Evolutionary conservation across 1,284 basidiomycete genomes (phyloP).

Genomic region (Cryptococcus jaspeensis): DNA sequence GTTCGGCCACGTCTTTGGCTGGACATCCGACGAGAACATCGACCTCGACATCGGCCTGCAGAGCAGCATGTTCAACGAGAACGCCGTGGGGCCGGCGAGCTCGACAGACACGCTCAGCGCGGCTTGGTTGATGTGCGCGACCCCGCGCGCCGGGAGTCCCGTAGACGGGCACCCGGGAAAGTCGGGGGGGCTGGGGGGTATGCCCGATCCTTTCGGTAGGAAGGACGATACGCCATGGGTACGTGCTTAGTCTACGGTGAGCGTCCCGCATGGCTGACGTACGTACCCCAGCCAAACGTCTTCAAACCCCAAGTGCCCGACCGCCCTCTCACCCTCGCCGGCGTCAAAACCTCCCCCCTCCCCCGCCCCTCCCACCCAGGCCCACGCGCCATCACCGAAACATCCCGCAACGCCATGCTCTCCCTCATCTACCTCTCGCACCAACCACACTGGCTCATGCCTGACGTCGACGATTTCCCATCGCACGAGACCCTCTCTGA

Average conservation of each 20-base stretch:
- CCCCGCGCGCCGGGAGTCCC: slow-evolving; percentile 26
- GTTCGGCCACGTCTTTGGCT: slow-evolving; percentile 38
- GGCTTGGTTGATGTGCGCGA: slow-evolving; percentile 29
- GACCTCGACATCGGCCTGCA: slow-evolving; percentile 30
- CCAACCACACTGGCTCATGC: slow-evolving; percentile 34
- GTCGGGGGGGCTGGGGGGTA: slow-evolving; percentile 2
- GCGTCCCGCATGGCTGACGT: no score
- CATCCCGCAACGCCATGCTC: slow-evolving; percentile 37
- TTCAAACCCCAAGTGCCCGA: slow-evolving; percentile 37
- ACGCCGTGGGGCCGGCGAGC: slow-evolving; percentile 25
- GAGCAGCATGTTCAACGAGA: slow-evolving; percentile 28
- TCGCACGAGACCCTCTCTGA: slow-evolving; percentile 32
- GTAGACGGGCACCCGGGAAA: slow-evolving; percentile 12
- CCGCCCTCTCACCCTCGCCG: slow-evolving; percentile 31
- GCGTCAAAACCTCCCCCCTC: slow-evolving; percentile 28
- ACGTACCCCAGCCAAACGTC: slow-evolving; percentile 30
- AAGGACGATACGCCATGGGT: slow-evolving; percentile 37
- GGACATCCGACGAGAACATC: slow-evolving; percentile 32
- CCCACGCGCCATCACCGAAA: slow-evolving; percentile 20
- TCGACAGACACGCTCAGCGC: slow-evolving; percentile 35
- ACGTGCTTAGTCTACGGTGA: slow-evolving; percentile 5
- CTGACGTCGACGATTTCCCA: slow-evolving; percentile 39
- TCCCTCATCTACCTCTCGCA: slow-evolving; percentile 40
- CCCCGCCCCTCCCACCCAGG: slow-evolving; percentile 6
- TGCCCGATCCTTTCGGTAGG: slow-evolving; percentile 22